Conservation (phyloP, 176 grass and related monocot species). For the Tillandsia fasciculata region DNA sequence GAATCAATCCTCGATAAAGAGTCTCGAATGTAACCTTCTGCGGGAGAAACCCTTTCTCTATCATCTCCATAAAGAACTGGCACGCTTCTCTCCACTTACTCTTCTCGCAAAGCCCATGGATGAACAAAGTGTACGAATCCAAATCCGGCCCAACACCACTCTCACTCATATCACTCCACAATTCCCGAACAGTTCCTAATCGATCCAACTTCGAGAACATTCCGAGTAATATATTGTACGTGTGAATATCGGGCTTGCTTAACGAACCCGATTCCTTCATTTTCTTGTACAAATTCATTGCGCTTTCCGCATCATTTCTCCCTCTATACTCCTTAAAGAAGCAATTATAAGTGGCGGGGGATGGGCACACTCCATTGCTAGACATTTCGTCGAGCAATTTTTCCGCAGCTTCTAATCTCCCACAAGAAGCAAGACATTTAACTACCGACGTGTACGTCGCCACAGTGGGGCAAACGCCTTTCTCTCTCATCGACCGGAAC, state of each 20-base stretch:
- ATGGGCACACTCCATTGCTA: slow-evolving; percentile 46
- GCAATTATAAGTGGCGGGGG: slow-evolving; percentile 69
- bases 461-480: slow-evolving; percentile 62
- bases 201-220: slow-evolving; percentile 68
- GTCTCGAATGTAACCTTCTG: slow-evolving; percentile 81
- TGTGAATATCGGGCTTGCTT: slow-evolving; percentile 56
- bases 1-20: slow-evolving; percentile 81
- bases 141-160: slow-evolving; percentile 72
- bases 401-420: slow-evolving; percentile 61
- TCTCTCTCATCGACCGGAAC: slow-evolving; percentile 71
- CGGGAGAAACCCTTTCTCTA: slow-evolving; percentile 92
- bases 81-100: slow-evolving; percentile 85
- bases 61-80: slow-evolving; percentile 98
- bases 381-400: slow-evolving; percentile 75
- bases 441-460: slow-evolving; percentile 89
- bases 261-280: slow-evolving; percentile 56
- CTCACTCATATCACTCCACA: slow-evolving; percentile 74
- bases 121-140: slow-evolving; percentile 80
- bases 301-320: slow-evolving; percentile 56
- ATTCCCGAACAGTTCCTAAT: slow-evolving; percentile 36
- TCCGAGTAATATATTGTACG: slow-evolving; percentile 77
- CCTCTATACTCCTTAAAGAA: slow-evolving; percentile 94
- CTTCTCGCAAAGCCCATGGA: slow-evolving; percentile 65
- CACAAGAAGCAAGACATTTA: slow-evolving; percentile 87
- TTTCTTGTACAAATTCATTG: slow-evolving; percentile 64